These are phyloP conservation scores for Petasospora rhodanensis DNA, from an alignment of 1,139 yeast genomes.

Conservation along the genomic window DNA sequence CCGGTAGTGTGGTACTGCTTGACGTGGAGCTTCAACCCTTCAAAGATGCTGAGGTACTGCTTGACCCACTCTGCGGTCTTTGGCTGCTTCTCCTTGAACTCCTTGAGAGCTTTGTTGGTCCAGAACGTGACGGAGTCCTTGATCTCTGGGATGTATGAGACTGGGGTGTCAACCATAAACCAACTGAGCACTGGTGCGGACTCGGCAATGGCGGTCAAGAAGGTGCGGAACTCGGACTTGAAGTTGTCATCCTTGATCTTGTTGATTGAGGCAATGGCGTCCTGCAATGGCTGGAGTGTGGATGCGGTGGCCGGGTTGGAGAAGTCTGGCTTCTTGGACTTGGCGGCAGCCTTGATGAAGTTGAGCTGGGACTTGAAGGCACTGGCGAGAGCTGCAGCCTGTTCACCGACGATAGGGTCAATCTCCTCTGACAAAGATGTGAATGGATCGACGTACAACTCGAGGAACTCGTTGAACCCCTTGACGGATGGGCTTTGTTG, in stretches of 20 bases:
- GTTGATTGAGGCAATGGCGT: slow-evolving; percentile 51
- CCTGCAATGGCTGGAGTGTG: slow-evolving; percentile 66
- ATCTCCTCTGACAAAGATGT: slow-evolving; percentile 51
- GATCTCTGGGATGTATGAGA: slow-evolving; percentile 71
- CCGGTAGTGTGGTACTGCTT: slow-evolving; percentile 81
- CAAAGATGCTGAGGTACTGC: slow-evolving; percentile 55
- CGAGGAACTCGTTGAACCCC: slow-evolving; percentile 53
- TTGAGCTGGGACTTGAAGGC: slow-evolving; percentile 56
- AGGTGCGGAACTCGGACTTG: slow-evolving; percentile 57
- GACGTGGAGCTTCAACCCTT: slow-evolving; percentile 65
- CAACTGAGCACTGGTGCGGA: slow-evolving; percentile 91
- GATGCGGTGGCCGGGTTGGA: slow-evolving; percentile 50
- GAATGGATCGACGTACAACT: slow-evolving; percentile 56
- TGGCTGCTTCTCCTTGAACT: slow-evolving; percentile 65
- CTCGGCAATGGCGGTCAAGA: slow-evolving; percentile 79
- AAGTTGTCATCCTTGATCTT: slow-evolving; percentile 73
- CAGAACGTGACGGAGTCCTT: slow-evolving; percentile 92
- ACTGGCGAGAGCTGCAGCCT: slow-evolving; percentile 47
- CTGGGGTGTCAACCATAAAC: slow-evolving; percentile 70
- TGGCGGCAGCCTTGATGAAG: slow-evolving; percentile 56
- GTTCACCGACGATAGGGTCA: slow-evolving; percentile 60
- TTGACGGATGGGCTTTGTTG: slow-evolving; percentile 39
- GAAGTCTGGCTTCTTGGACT: slow-evolving; percentile 61
- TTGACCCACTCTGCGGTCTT: slow-evolving; percentile 80
- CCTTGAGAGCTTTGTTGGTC: slow-evolving; percentile 86